Percentiles rank a stretch among this genome's conserved stretches.
phyloP scores from a whole-genome alignment of 2,329 filamentous ascomycete species.

The Cladobotryum mycophilum region DNA sequence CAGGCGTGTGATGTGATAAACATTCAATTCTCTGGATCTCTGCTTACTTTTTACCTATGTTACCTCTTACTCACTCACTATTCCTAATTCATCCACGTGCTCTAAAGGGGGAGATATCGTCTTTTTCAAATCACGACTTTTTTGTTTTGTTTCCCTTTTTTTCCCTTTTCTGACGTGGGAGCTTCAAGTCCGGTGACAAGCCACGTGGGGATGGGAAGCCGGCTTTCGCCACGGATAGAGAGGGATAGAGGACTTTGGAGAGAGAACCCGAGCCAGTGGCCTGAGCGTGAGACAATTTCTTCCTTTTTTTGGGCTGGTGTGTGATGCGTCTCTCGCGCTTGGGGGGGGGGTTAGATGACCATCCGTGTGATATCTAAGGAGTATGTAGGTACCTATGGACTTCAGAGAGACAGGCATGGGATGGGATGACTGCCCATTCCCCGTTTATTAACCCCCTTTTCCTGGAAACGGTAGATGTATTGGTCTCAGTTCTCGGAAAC shows the following conservation, averaged over 20 bases:
- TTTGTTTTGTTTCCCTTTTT: too few species aligned
- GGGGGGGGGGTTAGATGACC: neutral
- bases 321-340: neutral
- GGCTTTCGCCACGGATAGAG: neutral
- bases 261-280: neutral
- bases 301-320: neutral
- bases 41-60: neutral
- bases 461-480: too few species aligned
- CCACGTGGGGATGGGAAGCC: slow-evolving; percentile 1
- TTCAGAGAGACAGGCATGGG: too few species aligned
- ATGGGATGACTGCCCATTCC: too few species aligned
- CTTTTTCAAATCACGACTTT: too few species aligned
- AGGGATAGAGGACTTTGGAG: neutral
- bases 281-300: neutral
- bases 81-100: too few species aligned
- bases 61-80: too few species aligned
- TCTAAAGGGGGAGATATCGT: too few species aligned
- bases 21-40: neutral
- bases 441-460: too few species aligned
- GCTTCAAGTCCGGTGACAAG: slow-evolving; percentile 2
- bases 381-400: too few species aligned
- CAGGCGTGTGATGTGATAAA: slow-evolving; percentile 8
- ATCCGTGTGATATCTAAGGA: neutral
- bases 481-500: too few species aligned
- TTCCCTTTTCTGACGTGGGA: too few species aligned